Base-by-base conservation (phyloP, 352 stramenopile species). In the Pythium oligandrum region DNA sequence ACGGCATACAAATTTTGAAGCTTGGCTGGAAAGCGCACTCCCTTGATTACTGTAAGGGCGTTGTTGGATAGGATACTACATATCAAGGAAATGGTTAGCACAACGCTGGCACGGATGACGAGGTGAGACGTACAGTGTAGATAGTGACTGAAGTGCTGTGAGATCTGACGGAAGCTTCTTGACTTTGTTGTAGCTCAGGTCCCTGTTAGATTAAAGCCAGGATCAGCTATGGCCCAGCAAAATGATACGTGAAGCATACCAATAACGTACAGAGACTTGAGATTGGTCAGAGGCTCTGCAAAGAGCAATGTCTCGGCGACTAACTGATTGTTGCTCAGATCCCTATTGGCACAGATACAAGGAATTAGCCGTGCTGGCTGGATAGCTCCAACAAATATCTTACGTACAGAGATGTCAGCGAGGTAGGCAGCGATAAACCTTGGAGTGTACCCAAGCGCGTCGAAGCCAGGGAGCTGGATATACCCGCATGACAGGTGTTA, bases 31-130 rank as follows among this genome's bases (percentile, higher is more conserved):
- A 90, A 80, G 3, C 65, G 66, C 34, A 85, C 57, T 35, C 67
- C 66, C 7, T 53, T 56, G 42, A 90, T 63, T n/a, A 64, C 48
- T 34, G 75, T 74, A 54, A 86, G 81, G 1, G 55, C 61, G 34
- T 86, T 90, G 10, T 63, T 71, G 7, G 72, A 71, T 37, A 90
- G 73, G 50, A 83, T 88, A 17, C 78, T 90, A 49, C 30, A n/a
- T 0, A 53, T 48, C 35, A n/a, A 17, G 59, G 3, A 42, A 8
- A 43, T 30, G 30, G 35, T 52, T 30, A 47, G 32, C 6, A 4
- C 40, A n/a, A 33, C 39, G 46, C 30, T 11, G 9, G 8, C 33
- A 32, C 5, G 32, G 6, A 7, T 11, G 26, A 33, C 4, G 9
- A 33, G 48, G 31, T 45, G 38, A 53, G 30, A 75, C 75, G 17